Base-by-base conservation (phyloP, 352 stramenopile species). In the Lagenidium sp. region DNA sequence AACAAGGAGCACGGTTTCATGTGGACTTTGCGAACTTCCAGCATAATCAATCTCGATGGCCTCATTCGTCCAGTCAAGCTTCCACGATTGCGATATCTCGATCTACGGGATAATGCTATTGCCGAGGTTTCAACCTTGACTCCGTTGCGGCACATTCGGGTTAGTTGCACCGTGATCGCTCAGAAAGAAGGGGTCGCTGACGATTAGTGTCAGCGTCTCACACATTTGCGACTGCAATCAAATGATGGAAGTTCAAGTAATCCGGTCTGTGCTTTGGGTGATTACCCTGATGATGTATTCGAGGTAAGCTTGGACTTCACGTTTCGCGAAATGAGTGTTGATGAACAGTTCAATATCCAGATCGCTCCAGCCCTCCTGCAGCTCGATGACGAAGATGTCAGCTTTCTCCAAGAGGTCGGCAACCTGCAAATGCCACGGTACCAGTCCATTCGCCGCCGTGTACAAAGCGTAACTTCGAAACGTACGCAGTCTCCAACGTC, bases 371-470 rank as follows among this genome's bases (percentile, higher is more conserved):
- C 36, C 15, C 44, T 88, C 8, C 47, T 63, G 37, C 45, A 76
- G 3, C 55, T 90, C 12, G 77, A 90, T 18, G 77, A 86, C 44
- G 77, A 90, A 68, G 71, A 87, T 35, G 63, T 73, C 0, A 50
- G 57, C 11, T 52, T 90, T 12, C 47, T 90, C 22, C 64, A 59
- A 30, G 67, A 87, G 32, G 58, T 87, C 23, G 67, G 59, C 11
- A 66, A 47, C 13, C 46, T 87, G 11, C 54, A 66, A 15, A 90
- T 90, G 74, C 77, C 77, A 18, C 76, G 70, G 30, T 90, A 87
- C 43, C 55, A 70, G 0, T 73, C 67, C 0, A 47, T 82, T 12
- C 32, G 82, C 22, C 66, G 69, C 3, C 57, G 64, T 10, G 20
- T 47, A 3, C 42, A 57, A 15, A 60, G 20, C 15, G 3, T 28